Base-by-base conservation (phyloP, 495 filamentous ascomycete genomes). In the Pyronema omphalodes region DNA sequence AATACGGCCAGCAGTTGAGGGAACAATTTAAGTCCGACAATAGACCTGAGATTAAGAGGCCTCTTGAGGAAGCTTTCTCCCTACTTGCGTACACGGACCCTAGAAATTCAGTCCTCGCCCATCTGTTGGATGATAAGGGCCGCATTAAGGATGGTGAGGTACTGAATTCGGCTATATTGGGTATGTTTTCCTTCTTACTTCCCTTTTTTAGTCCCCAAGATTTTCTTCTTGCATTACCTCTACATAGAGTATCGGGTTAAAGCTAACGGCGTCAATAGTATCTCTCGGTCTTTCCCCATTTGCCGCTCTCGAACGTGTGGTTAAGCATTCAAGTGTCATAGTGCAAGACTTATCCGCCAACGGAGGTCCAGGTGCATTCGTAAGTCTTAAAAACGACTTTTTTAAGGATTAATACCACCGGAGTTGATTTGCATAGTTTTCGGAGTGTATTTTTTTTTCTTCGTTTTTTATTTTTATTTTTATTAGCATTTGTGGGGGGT, bases 91-190 rank as follows among this genome's bases (percentile, higher is more conserved):
- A 95, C 60, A 67, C 75, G 12, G 82, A 95, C 64, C 86, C 88
- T 11, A 74, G 80, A 33, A 76, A 79, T 60, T 79, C 76, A 34
- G 77, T 80, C 23, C 73, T 93, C 54, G 78, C 82, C n/a, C 82
- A 82, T 64, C 69, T 94, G 60, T 68, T 96, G 53, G 86, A 94
- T 61, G 74, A 74, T 11, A 74, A 73, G 9, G 86, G 84, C 2
- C 71, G 91, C 52, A 78, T 83, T 35, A 74, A 78, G 46, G 86
- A 96, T 46, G 88, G 88, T 15, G 91, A 99, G 70, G 88, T 93
- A 69, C 69, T 99, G 57, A 96, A 96, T 66, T 84, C 85, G 56
- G 91, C 86, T 37, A 94, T 98, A 57, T 68, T 98, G 51, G 82
- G 89, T 95, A 74, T 61, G 76, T 71, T 51, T 54, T 52, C 23